Percentiles rank a stretch among this genome's conserved stretches.
These are phyloP conservation scores for Colletotrichum simmondsii DNA, from an alignment of 2,329 filamentous ascomycete species.

Conservation along the genomic window DNA sequence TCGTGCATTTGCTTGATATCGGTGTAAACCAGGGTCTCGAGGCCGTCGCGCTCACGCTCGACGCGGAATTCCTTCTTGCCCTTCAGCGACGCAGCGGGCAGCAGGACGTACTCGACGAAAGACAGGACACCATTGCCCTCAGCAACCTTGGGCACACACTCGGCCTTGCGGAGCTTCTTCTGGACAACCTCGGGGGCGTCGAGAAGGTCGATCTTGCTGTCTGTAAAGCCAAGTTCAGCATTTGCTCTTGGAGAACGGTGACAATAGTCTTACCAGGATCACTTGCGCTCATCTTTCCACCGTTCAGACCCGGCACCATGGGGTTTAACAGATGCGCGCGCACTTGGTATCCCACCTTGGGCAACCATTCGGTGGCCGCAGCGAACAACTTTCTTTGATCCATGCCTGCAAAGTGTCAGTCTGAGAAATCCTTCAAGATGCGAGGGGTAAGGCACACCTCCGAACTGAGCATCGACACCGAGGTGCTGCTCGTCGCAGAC, in stretches of 20 bases:
- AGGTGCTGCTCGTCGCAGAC: conserved; percentile 92
- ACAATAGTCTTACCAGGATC: conserved; percentile 62
- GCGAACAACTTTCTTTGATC: conserved; percentile 94
- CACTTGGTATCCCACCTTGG: conserved; percentile 85
- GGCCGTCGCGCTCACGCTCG: conserved; percentile 69
- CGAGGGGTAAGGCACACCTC: conserved; percentile 58
- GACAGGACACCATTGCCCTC: conserved; percentile 89
- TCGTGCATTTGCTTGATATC: conserved; percentile 78
- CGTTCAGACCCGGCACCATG: conserved; percentile 88
- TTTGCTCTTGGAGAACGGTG: too few species aligned
- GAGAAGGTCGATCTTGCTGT: conserved; percentile 94
- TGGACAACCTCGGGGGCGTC: conserved; percentile 79
- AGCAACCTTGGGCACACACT: conserved; percentile 78
- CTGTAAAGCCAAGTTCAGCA: conserved; percentile 48
- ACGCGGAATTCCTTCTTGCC: conserved; percentile 73
- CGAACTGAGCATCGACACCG: conserved; percentile 88
- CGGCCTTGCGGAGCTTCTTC: conserved; percentile 89
- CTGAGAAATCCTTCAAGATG: too few species aligned
- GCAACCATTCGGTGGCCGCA: conserved; percentile 85
- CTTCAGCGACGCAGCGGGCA: conserved; percentile 78
- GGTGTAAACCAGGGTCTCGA: conserved; percentile 83
- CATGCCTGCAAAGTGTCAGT: conserved; percentile 48
- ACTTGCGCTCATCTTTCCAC: conserved; percentile 88
- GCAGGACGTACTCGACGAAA: conserved; percentile 87
- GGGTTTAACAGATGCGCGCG: conserved; percentile 75